Conservation (phyloP, 2,329 filamentous ascomycete genomes). For the Neofusicoccum laricinum region DNA sequence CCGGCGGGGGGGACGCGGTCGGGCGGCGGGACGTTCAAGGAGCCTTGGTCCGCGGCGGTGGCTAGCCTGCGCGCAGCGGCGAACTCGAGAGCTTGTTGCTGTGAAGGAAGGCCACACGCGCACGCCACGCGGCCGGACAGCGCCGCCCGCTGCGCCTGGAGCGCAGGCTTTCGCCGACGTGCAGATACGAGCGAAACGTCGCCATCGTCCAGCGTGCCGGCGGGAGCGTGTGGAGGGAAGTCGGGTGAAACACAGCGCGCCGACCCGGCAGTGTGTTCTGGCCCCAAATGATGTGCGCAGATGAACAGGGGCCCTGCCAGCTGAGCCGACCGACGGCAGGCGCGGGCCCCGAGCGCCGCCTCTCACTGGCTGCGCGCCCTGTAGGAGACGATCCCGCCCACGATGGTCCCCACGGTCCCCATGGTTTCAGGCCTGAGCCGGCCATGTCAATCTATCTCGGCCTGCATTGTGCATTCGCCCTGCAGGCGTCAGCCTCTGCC, state of each 20-base stretch:
- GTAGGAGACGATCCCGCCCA: not conserved
- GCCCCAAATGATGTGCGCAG: not conserved
- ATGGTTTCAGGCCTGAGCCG: not conserved
- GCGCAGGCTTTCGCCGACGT: not conserved
- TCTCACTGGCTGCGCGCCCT: not conserved
- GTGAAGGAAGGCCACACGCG: not conserved
- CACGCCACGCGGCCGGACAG: not conserved
- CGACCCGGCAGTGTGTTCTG: not conserved
- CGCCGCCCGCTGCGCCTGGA: not conserved
- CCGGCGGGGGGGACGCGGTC: not conserved
- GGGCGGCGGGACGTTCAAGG: no score
- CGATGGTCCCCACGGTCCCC: not conserved
- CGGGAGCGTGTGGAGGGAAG: not conserved
- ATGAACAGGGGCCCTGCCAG: not conserved
- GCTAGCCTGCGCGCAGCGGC: no score
- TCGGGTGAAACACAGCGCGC: not conserved
- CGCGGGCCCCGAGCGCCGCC: not conserved
- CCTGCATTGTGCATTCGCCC: not conserved
- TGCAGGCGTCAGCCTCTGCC: not conserved
- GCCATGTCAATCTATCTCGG: not conserved
- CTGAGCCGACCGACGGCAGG: not conserved
- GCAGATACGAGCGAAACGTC: conserved; percentile 9
- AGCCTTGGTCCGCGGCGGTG: not conserved
- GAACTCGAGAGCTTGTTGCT: not conserved
- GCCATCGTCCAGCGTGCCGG: not conserved